Percentiles rank a stretch among this genome's conserved stretches.
These are phyloP conservation scores for Eucalyptus fibrosa DNA, from an alignment of 345 rosid species.

Conservation along the genomic window DNA sequence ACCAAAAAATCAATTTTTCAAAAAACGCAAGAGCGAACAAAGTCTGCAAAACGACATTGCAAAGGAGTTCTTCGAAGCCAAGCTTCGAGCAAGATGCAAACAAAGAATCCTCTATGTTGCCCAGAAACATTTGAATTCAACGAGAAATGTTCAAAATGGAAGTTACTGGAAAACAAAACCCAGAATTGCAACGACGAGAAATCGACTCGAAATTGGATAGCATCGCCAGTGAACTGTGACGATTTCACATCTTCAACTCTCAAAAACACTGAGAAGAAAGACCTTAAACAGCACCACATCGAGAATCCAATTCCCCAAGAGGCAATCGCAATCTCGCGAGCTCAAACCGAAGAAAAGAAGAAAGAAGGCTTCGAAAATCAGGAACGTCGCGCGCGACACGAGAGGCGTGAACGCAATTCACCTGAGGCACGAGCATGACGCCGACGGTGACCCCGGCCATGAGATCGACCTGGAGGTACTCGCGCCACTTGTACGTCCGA, in stretches of 20 bases:
- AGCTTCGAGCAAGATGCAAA: neutral
- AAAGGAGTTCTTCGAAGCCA: neutral
- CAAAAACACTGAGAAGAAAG: neutral
- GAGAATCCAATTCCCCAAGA: neutral
- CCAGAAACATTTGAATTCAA: neutral
- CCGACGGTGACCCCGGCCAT: constrained; percentile 94
- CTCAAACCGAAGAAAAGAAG: neutral
- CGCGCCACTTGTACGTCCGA: constrained; percentile 63
- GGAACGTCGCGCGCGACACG: neutral
- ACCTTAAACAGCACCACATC: neutral
- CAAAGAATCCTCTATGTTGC: neutral
- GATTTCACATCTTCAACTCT: neutral
- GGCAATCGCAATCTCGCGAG: neutral
- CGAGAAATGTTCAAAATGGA: neutral
- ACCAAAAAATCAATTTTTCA: neutral
- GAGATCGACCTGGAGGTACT: constrained; percentile 75
- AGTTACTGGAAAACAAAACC: neutral
- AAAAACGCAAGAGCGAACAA: neutral
- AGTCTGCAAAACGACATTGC: neutral
- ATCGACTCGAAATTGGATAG: neutral
- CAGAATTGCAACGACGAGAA: neutral
- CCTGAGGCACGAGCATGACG: constrained; percentile 99
- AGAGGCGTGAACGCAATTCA: neutral
- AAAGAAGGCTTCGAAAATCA: neutral
- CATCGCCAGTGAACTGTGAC: neutral